Percentiles rank a stretch among this genome's conserved stretches.
Conservation (phyloP, 2,329 filamentous ascomycete species). For the Aspergillus eucalypticola region DNA sequence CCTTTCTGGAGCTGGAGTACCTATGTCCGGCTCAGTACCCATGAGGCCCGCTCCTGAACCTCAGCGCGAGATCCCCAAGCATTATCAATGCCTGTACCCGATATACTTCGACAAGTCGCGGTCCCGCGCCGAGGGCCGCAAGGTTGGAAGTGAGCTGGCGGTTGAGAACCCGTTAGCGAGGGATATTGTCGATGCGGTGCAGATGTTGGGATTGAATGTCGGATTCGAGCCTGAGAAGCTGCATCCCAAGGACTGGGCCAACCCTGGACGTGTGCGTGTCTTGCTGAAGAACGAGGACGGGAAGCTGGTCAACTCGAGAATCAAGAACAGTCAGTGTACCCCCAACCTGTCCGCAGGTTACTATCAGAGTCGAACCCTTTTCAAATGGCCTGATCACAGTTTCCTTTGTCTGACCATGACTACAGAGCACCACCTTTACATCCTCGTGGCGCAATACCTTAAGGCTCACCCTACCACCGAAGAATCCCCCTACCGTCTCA, state of each 20-base stretch:
- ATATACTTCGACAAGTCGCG: constrained; percentile 82
- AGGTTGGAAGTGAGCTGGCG: constrained; percentile 71
- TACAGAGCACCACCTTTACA: constrained; percentile 79
- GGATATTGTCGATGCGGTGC: constrained; percentile 85
- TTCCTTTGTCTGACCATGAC: background rate
- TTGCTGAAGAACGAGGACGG: constrained; percentile 62
- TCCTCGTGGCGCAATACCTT: constrained; percentile 75
- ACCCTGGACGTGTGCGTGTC: constrained; percentile 86
- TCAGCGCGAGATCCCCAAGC: constrained; percentile 62
- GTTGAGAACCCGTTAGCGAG: constrained; percentile 83
- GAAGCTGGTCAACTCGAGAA: constrained; percentile 49
- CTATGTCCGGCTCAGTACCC: constrained; percentile 28
- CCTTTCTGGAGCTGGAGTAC: constrained; percentile 39
- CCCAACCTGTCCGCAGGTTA: background rate
- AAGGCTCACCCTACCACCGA: constrained; percentile 75
- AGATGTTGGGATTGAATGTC: constrained; percentile 59
- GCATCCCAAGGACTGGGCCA: constrained; percentile 97
- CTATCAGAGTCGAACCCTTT: background rate
- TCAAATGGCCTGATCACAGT: background rate
- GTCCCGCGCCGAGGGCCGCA: constrained; percentile 72
- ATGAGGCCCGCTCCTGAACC: constrained; percentile 43
- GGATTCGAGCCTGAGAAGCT: constrained; percentile 88
- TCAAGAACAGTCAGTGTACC: constrained; percentile 65
- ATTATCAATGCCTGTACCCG: constrained; percentile 89
- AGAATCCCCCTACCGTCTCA: constrained; percentile 67